These are phyloP conservation scores for Trichophyton benhamiae DNA, from an alignment of 2,329 filamentous ascomycete genomes.

Conservation along the genomic window DNA sequence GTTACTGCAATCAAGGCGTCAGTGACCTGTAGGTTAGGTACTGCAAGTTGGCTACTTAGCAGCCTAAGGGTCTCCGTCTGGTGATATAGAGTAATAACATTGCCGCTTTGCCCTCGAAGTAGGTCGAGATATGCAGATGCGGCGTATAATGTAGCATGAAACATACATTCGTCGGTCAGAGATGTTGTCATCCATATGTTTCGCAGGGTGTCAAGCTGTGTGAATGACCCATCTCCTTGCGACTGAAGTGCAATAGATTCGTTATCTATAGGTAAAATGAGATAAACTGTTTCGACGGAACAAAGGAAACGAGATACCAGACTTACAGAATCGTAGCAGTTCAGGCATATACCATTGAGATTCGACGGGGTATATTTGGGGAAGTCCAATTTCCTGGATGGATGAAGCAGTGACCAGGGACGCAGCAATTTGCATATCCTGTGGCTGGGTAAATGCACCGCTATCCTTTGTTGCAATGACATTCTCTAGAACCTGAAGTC, in stretches of 20 bases:
- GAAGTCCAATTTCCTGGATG: not conserved
- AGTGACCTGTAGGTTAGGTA: not conserved
- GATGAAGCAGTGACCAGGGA: not conserved
- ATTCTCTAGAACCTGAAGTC: not conserved
- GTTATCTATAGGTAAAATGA: not conserved
- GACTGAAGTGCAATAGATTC: not conserved
- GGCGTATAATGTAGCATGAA: slow-evolving; percentile 8
- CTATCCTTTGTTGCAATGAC: not conserved
- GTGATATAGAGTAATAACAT: slow-evolving; percentile 7
- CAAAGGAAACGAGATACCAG: not conserved
- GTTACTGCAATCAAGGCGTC: slow-evolving; percentile 7
- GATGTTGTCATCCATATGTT: slow-evolving; percentile 8
- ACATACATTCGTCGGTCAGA: slow-evolving; percentile 6
- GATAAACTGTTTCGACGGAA: not conserved
- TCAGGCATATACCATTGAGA: slow-evolving; percentile 9
- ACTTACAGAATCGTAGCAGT: slow-evolving; percentile 8
- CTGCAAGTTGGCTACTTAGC: not conserved
- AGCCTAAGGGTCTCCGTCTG: slow-evolving; percentile 7
- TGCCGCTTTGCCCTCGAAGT: slow-evolving; percentile 3
- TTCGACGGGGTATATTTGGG: slow-evolving; percentile 6
- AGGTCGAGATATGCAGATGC: slow-evolving; percentile 8
- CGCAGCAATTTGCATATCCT: not conserved
- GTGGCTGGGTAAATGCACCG: not conserved
- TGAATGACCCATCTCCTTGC: not conserved
- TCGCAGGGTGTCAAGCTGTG: not conserved